A percentile compares a stretch with the other conserved stretches of the same genome.
Conservation (phyloP, 2,329 filamentous ascomycete genomes). For the Alternaria alternata region DNA sequence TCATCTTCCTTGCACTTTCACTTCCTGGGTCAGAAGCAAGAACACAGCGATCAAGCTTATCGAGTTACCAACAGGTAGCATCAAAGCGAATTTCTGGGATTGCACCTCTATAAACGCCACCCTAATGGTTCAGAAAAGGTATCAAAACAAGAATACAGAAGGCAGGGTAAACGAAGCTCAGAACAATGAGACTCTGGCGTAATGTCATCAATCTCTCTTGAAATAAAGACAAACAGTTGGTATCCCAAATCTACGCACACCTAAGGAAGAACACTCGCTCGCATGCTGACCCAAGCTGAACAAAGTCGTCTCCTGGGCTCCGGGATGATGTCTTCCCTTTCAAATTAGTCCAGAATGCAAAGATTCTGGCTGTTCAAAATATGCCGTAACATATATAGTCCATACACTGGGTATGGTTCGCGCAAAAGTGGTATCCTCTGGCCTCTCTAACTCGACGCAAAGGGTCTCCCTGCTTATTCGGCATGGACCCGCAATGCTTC, state of each 20-base stretch:
- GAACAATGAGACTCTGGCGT: slow-evolving; percentile 10
- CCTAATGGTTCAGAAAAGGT: slow-evolving; percentile 30
- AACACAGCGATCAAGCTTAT: background rate
- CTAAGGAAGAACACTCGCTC: slow-evolving; percentile 17
- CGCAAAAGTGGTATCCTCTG: slow-evolving; percentile 13
- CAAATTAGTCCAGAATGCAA: slow-evolving; percentile 11
- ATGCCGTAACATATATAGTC: slow-evolving; percentile 10
- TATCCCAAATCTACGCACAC: slow-evolving; percentile 30
- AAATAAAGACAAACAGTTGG: slow-evolving; percentile 17
- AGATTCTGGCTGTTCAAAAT: slow-evolving; percentile 9
- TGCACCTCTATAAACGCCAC: slow-evolving; percentile 44
- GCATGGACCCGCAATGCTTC: background rate
- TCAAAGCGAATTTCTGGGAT: slow-evolving; percentile 1
- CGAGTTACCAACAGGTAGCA: slow-evolving; percentile 1
- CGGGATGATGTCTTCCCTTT: background rate
- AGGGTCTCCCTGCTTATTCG: background rate
- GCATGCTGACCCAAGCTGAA: slow-evolving; percentile 13
- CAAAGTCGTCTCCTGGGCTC: slow-evolving; percentile 9
- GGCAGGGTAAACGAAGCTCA: slow-evolving; percentile 8
- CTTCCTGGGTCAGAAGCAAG: background rate
- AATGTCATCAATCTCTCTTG: slow-evolving; percentile 16
- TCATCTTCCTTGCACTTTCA: background rate
- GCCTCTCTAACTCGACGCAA: background rate
- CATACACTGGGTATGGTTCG: slow-evolving; percentile 3
- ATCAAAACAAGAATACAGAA: slow-evolving; percentile 14